Percentiles rank a stretch among this genome's conserved stretches.
These are phyloP conservation scores for Aspergillus affinis DNA, from an alignment of 495 filamentous ascomycete genomes.

Conservation along the genomic window DNA sequence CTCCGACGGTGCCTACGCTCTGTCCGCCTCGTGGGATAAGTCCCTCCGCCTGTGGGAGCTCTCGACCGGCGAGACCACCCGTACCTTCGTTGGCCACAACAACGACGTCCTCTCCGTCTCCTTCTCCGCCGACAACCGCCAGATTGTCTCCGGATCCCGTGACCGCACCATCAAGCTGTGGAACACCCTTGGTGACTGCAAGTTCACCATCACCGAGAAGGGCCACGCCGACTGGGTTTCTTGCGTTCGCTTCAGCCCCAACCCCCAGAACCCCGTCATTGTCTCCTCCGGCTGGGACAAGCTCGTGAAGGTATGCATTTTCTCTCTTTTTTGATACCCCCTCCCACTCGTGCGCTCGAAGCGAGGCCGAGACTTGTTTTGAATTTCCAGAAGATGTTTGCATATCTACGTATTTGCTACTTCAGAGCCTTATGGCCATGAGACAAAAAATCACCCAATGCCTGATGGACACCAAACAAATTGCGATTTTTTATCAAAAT, in stretches of 20 bases:
- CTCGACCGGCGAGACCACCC: constrained; percentile 90
- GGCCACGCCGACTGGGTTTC: constrained; percentile 99
- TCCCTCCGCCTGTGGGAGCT: constrained; percentile 99
- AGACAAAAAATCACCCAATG: constrained; percentile 90
- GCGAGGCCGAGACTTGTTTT: background rate
- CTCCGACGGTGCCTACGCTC: constrained; percentile 98
- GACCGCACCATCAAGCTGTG: constrained; percentile 99
- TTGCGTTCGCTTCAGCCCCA: constrained; percentile 98
- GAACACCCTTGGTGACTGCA: constrained; percentile 99
- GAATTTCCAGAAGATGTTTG: constrained; percentile 80
- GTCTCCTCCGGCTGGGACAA: constrained; percentile 99
- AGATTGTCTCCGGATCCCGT: constrained; percentile 98
- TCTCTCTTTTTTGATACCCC: background rate
- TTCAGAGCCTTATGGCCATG: constrained; percentile 98
- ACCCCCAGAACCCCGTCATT: constrained; percentile 99
- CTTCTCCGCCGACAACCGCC: constrained; percentile 99
- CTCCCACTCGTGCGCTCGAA: background rate
- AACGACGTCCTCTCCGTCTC: constrained; percentile 99
- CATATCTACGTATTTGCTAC: constrained; percentile 99
- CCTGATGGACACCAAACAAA: constrained; percentile 65
- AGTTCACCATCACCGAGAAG: constrained; percentile 99
- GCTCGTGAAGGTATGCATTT: constrained; percentile 90
- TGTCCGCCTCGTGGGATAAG: constrained; percentile 99
- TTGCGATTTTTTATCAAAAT: constrained; percentile 21
- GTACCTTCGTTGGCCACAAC: constrained; percentile 98